Percentiles rank a stretch among this genome's conserved stretches.
Evolutionary conservation across 371 early-diverging fungal species (phyloP).

Genomic region (Conidiobolus incongruus): DNA sequence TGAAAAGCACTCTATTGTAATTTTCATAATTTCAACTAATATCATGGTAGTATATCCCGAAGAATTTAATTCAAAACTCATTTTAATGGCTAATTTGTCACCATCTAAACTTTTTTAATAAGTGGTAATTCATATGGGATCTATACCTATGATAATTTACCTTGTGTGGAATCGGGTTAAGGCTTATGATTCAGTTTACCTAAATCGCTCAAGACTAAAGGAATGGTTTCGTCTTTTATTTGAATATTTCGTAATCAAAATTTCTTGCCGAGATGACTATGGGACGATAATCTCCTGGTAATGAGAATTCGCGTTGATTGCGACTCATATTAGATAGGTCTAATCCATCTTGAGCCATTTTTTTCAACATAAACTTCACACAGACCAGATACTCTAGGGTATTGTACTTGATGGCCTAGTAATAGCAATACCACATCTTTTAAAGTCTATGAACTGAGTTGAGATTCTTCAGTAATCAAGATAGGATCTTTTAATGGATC

Average conservation of each 20-base stretch:
- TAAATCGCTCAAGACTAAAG: too few relatives aligned
- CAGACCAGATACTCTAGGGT: conserved; percentile 65
- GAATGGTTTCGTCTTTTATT: too few relatives aligned
- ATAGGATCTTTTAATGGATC: not conserved
- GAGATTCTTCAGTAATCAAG: conserved; percentile 13
- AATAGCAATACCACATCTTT: conserved; percentile 78
- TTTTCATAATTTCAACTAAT: too few relatives aligned
- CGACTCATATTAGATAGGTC: conserved; percentile 20
- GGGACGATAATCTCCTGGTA: conserved; percentile 61
- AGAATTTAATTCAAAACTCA: too few relatives aligned
- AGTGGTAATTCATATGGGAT: too few relatives aligned
- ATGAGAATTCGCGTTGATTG: conserved; percentile 23
- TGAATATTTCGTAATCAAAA: conserved; percentile 7
- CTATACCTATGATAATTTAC: too few relatives aligned
- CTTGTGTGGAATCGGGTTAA: too few relatives aligned
- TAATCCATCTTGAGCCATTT: conserved; percentile 45
- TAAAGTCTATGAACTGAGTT: conserved; percentile 40
- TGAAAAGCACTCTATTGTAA: too few relatives aligned
- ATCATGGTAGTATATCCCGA: too few relatives aligned
- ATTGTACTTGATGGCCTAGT: conserved; percentile 54
- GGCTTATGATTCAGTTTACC: too few relatives aligned
- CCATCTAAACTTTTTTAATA: too few relatives aligned
- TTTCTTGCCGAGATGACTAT: conserved; percentile 23
- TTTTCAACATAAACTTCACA: conserved; percentile 30
- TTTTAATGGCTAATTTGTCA: too few relatives aligned